Conservation (phyloP, 345 rosid species). For the Orychophragmus violaceus region DNA sequence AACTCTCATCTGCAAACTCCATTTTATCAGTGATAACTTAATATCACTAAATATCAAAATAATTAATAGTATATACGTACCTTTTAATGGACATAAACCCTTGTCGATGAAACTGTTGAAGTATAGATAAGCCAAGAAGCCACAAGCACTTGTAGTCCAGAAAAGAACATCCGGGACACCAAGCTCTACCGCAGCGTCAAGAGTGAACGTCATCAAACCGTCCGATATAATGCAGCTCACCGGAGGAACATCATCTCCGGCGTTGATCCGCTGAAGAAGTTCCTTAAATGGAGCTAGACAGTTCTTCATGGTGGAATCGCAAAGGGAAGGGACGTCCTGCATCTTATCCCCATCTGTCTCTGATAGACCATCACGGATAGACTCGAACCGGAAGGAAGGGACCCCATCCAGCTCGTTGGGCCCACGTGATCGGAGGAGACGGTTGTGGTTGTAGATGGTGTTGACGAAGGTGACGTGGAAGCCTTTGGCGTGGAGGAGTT, state of each 20-base stretch:
- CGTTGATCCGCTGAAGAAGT: neutral
- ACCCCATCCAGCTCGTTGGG: neutral
- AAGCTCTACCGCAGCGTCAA: neutral
- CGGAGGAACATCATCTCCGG: slow-evolving; percentile 2
- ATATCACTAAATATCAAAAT: no score
- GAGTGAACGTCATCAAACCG: slow-evolving; percentile 10
- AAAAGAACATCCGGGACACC: neutral
- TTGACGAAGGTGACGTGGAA: neutral
- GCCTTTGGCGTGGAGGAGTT: neutral
- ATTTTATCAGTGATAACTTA: no score
- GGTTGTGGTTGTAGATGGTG: neutral
- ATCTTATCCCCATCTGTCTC: neutral
- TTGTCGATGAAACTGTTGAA: neutral
- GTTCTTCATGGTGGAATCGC: slow-evolving; percentile 7
- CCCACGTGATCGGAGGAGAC: slow-evolving; percentile 5
- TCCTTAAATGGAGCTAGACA: slow-evolving; percentile 23
- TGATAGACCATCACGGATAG: slow-evolving; percentile 22
- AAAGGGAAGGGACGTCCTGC: neutral
- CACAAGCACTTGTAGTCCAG: slow-evolving; percentile 1
- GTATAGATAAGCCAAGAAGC: neutral
- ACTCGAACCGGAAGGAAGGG: slow-evolving; percentile 8
- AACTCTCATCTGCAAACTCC: slow-evolving; percentile 27
- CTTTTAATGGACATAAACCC: neutral
- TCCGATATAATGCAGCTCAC: neutral
- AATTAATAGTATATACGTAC: no score